Base-by-base conservation (phyloP, 1,284 basidiomycete genomes). In the Xerocomus amazonicus region DNA sequence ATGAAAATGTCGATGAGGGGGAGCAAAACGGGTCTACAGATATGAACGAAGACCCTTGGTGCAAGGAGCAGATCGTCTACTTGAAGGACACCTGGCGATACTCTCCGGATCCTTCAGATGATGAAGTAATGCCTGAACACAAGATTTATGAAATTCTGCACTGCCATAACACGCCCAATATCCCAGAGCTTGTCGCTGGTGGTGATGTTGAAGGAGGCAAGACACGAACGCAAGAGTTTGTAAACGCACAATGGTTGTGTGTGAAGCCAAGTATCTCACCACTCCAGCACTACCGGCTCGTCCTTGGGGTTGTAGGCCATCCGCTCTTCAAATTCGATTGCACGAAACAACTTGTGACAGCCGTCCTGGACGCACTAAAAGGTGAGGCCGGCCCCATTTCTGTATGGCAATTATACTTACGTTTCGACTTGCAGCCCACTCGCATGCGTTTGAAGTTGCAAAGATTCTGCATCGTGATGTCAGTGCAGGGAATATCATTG, bases 281-380 rank as follows among this genome's bases (percentile, higher is more conserved):
- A 3, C 40, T n/a, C 19, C 50, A 51, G 13, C 45, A 51, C 29
- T 51, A 48, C n/a, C 50, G 41, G 9, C 45, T 51, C 5, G 14
- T 51, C 3, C 41, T 43, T 6, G 32, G 29, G 17, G 16, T 31
- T 28, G 28, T 14, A 7, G 26, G 12, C 4, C n/a, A 6, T 4
- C 14, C n/a, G 9, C 27, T 10, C 4, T 28, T 16, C 13, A 16
- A 6, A 4, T 9, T 40, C 16, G n/a, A 14, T 28, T 9, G 12
- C 12, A 34, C 33, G n/a, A 34, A 34, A n/a, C 13, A 34, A n/a
- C 33, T 34, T 6, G 33, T 34, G 12, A 34, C 33, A 13, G 33
- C 13, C 14, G 12, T 34, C 33, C 33, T 34, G 33, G 33, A 34
- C 6, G 33, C 33, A 14, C 6, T 34, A 10, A 34, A n/a, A 34